Evolutionary conservation across 768 basidiomycete species (phyloP).

Genomic region (Hemileccinum impolitum): DNA sequence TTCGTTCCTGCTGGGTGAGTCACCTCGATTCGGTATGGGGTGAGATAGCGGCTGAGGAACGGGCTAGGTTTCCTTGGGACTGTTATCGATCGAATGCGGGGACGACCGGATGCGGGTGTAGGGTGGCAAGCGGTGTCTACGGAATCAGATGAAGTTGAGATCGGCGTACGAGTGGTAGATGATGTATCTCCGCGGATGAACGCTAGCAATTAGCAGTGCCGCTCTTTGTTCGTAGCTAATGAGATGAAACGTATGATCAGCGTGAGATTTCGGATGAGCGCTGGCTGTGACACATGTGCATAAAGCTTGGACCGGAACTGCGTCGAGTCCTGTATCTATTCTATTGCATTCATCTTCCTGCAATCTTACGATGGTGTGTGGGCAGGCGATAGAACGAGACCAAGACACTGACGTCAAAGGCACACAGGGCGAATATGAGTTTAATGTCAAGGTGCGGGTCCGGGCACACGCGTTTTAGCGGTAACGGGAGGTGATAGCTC

Average conservation of each 20-base stretch:
- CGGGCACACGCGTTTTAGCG: neutral
- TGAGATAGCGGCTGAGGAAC: conserved; percentile 2
- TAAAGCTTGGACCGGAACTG: conserved; percentile 2
- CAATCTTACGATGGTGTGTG: conserved; percentile 21
- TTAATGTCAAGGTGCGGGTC: conserved; percentile 81
- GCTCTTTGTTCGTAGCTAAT: too few species aligned
- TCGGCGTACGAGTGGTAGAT: conserved; percentile 18
- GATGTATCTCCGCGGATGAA: neutral
- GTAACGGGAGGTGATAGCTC: conserved; percentile 1
- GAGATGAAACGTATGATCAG: neutral
- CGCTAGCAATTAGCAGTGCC: too few species aligned
- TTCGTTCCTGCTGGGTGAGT: conserved; percentile 37
- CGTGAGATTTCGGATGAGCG: conserved; percentile 13
- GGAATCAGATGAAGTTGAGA: conserved; percentile 65
- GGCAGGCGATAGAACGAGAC: neutral
- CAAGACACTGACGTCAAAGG: conserved; percentile 7
- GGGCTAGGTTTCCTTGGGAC: conserved; percentile 40
- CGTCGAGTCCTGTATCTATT: too few species aligned
- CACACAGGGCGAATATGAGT: conserved; percentile 50
- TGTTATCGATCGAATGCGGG: conserved; percentile 45
- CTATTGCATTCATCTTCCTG: neutral
- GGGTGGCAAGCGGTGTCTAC: conserved; percentile 82
- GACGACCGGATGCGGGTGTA: conserved; percentile 49
- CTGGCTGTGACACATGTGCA: neutral
- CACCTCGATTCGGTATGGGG: neutral